phyloP scores from a whole-genome alignment of 352 stramenopile genomes.

The Phytophthora pistaciae region DNA sequence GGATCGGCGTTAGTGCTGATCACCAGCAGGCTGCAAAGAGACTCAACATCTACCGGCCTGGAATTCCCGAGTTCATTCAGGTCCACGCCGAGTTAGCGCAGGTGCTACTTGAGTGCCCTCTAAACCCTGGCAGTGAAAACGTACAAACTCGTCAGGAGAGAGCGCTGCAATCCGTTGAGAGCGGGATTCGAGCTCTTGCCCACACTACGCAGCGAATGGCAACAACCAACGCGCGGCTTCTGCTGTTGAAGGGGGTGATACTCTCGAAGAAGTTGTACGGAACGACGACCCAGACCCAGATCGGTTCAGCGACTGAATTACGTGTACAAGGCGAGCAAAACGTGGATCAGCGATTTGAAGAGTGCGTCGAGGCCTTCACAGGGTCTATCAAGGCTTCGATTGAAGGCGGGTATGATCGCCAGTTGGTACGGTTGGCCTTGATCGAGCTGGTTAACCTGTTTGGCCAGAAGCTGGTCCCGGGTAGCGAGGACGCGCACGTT shows the following conservation, averaged over 20 bases:
- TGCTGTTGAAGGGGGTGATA: constrained; percentile 61
- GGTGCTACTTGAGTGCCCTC: constrained; percentile 53
- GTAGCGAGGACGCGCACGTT: constrained; percentile 60
- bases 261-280: constrained; percentile 50
- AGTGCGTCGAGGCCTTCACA: constrained; percentile 26
- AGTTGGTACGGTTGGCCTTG: constrained; percentile 55
- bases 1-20: constrained; percentile 48
- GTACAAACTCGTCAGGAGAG: constrained; percentile 18
- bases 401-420: constrained; percentile 65
- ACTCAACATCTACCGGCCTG: constrained; percentile 65
- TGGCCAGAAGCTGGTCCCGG: constrained; percentile 47
- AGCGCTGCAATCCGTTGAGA: constrained; percentile 44
- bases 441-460: constrained; percentile 78
- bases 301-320: neutral
- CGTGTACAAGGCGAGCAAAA: constrained; percentile 6
- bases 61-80: constrained; percentile 57
- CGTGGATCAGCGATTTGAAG: constrained; percentile 24
- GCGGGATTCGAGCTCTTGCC: constrained; percentile 45
- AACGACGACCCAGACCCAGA: neutral
- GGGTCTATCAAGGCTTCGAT: constrained; percentile 54
- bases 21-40: constrained; percentile 39
- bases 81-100: constrained; percentile 62
- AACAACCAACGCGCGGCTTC: constrained; percentile 50
- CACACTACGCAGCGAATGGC: constrained; percentile 57
- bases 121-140: constrained; percentile 30